A percentile compares a stretch with the other conserved stretches of the same genome.
Evolutionary conservation across 75 land plant genomes (phyloP).

Genomic region (Gnetum montanum): DNA sequence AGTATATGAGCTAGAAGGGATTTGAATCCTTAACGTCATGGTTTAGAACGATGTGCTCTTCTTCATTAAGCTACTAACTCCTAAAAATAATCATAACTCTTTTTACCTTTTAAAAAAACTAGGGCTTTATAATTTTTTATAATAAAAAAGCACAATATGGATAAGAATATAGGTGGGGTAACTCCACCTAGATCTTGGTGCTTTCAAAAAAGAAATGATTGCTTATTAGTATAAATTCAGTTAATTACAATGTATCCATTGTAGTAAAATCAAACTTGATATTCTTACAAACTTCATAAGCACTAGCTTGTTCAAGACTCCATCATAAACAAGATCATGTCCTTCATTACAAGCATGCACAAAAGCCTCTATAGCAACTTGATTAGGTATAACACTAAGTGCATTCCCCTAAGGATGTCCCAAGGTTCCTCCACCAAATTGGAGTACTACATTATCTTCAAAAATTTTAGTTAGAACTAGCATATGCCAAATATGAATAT

Average conservation of each 20-base stretch:
- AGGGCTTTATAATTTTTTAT: too few relatives aligned
- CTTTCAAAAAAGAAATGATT: too few relatives aligned
- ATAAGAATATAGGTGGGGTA: too few relatives aligned
- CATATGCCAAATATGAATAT: not conserved
- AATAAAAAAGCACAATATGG: too few relatives aligned
- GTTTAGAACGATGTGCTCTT: too few relatives aligned
- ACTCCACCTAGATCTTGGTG: too few relatives aligned
- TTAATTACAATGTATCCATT: too few relatives aligned
- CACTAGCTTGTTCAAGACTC: constrained; percentile 5
- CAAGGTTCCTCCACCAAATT: not conserved
- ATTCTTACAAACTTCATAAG: constrained; percentile 9
- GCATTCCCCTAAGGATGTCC: constrained; percentile 19
- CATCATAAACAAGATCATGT: constrained; percentile 10
- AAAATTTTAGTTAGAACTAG: not conserved
- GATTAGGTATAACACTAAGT: constrained; percentile 16
- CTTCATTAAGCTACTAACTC: too few relatives aligned
- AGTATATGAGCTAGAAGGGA: too few relatives aligned
- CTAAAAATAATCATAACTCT: too few relatives aligned
- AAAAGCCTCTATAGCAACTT: constrained; percentile 21
- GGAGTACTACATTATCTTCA: not conserved
- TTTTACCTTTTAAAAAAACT: too few relatives aligned
- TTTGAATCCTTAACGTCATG: too few relatives aligned
- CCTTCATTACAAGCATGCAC: constrained; percentile 11
- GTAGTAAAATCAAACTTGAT: not conserved
- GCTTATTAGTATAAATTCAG: not conserved